Evolutionary conservation across 305 asterid genomes (phyloP), one percentile per base, ranked within the genome.

Genomic region (Fraxinus paxiana): DNA sequence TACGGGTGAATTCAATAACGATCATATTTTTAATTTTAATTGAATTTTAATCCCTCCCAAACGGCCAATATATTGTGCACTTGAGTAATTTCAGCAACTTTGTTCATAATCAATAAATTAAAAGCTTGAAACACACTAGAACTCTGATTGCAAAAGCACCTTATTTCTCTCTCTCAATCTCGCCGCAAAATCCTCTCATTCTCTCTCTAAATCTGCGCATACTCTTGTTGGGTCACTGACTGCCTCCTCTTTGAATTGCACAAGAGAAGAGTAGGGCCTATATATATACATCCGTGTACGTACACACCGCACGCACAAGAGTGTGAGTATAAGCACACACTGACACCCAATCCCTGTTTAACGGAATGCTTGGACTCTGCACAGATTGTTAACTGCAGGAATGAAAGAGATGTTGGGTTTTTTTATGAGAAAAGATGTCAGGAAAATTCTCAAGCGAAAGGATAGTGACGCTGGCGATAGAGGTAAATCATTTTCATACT

Each of bases 391-490:
- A 61, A 33, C 78, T 51, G 56, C 83, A 51, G 48, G 17, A 77
- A 54, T 54, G 79, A 76, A 76, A 83, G 79, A 83, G 73, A 92
- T 93, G 98, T 82, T 91, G 85, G 83, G 87, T 1, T 91, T 91
- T 87, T 86, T 93, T 28, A 84, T 84, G 82, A 87, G 90, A 75
- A 96, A 94, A 88, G 90, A 93, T 90, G 93, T 92, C 84, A 89
- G 94, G 35, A 94, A 94, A 85, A 77, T 92, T 75, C 99, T 96
- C 87, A 96, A 94, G 89, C 92, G 98, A 78, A 96, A 96, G 89
- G 99, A 96, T 75, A 96, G 99, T 84, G 98, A 96, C 87, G 99
- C 95, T 75, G 98, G 98, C 1, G 98, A 94, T 83, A 92, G 82
- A 88, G 99, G 99, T 94, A 43, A 28, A 13, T 33, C 51, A 20